Evolutionary conservation across 73 alveolate species (phyloP), one percentile per base, ranked within the genome.

Genomic region (Uronychia setigera): DNA sequence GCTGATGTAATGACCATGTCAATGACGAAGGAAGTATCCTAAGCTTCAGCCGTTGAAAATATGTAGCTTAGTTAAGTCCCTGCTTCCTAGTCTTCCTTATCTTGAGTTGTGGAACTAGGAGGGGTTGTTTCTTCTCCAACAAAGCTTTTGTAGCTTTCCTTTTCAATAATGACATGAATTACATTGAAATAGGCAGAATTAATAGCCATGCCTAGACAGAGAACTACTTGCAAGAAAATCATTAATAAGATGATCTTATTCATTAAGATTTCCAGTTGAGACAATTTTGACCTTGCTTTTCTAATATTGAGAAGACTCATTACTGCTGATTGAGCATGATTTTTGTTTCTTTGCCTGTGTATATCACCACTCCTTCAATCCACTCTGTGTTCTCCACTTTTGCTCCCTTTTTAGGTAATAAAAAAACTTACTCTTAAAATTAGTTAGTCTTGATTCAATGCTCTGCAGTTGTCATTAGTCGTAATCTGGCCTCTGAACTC

Each of bases 331-430:
- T 98, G 83, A 85, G 59, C 99, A 98, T 94, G 31, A 98, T 80
- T 93, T 98, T 98, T 0, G 99, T 93, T 35, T 98, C 98, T 30
- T 81, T 59, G 57, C 99, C 99, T 32, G 99, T 90, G 88, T 98
- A 98, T 26, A 96, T 92, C 0, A 94, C 98, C 0, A 93, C 92
- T 13, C 99, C 99, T 30, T 87, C 88, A 11, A 85, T 93, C 96
- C 95, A 98, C 35, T 93, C 92, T 60, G 96, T 92, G 90, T 96
- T 97, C 67, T 92, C 91, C 74, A 98, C 91, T 77, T 94, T 94
- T 33, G 98, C 86, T 31, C 99, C 99, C 91, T 98, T 97, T n/a
- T n/a, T 46, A 19, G 67, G n/a, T 46, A 11, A 46, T 11, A 19
- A 19, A 11, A 11, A 19, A 5, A 46, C 19, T 46, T 46, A 46